Conservation (phyloP, 345 rosid genomes). For the Aquilaria malaccensis region DNA sequence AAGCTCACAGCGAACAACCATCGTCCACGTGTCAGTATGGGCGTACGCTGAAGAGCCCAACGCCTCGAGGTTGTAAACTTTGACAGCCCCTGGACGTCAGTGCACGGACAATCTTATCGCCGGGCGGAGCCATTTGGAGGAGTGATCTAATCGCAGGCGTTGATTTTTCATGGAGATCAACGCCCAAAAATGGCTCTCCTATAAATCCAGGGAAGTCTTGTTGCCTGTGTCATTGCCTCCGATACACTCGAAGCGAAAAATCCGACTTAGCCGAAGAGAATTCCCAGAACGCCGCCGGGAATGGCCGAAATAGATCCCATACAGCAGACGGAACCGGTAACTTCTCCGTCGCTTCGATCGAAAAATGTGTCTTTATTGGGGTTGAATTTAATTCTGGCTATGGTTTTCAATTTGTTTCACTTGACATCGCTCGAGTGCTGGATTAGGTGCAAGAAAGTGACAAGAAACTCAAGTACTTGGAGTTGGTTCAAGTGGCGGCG, state of each 20-base stretch:
- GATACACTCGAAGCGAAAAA: slow-evolving; percentile 9
- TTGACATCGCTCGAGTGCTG: not conserved
- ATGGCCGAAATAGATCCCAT: slow-evolving; percentile 20
- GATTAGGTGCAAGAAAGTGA: slow-evolving; percentile 22
- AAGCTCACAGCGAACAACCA: not conserved
- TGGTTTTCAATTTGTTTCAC: not conserved
- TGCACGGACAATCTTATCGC: not conserved
- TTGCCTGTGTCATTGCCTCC: not conserved
- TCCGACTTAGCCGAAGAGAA: not conserved
- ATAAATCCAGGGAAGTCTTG: slow-evolving; percentile 13
- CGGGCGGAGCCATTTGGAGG: slow-evolving; percentile 11
- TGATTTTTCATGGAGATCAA: not conserved
- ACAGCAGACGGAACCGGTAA: slow-evolving; percentile 17
- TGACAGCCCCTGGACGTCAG: slow-evolving; percentile 4
- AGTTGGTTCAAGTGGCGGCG: slow-evolving; percentile 45
- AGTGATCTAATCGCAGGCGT: not conserved
- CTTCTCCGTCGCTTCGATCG: not conserved
- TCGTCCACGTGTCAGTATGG: not conserved
- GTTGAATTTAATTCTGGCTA: not conserved
- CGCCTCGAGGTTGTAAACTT: not conserved
- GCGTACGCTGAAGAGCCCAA: not conserved
- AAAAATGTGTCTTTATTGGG: not conserved
- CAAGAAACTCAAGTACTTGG: slow-evolving; percentile 49
- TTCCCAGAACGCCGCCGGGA: slow-evolving; percentile 12
- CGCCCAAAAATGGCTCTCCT: not conserved